Evolutionary conservation across 2,329 filamentous ascomycete species (phyloP).

Genomic region (Trematosphaeria pertusa): DNA sequence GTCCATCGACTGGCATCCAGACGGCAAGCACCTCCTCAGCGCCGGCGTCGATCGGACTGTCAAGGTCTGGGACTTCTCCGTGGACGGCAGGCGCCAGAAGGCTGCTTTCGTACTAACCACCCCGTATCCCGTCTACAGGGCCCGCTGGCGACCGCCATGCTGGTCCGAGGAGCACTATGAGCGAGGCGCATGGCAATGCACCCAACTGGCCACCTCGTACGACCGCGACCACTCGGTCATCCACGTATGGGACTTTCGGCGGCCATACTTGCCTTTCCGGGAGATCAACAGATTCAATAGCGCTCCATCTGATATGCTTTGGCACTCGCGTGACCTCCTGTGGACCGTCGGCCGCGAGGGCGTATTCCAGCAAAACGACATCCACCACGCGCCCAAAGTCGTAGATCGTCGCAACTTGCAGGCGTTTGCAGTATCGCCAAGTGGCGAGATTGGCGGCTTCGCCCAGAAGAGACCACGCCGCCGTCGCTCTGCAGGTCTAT

Average conservation of each 20-base stretch:
- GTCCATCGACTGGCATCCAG: conserved; percentile 71
- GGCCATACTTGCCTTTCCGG: conserved; percentile 67
- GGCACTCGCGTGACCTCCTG: conserved; percentile 68
- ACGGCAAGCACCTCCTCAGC: conserved; percentile 69
- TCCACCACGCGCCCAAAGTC: conserved; percentile 65
- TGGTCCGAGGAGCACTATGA: conserved; percentile 61
- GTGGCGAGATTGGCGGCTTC: conserved; percentile 63
- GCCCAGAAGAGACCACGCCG: conserved; percentile 58
- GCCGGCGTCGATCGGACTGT: conserved; percentile 68
- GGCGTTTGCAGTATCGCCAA: conserved; percentile 64
- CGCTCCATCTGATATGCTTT: conserved; percentile 66
- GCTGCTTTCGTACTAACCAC: conserved; percentile 64
- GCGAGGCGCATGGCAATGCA: conserved; percentile 64
- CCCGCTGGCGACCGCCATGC: conserved; percentile 67
- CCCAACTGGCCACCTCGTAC: conserved; percentile 68
- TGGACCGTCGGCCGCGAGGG: conserved; percentile 70
- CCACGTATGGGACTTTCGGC: conserved; percentile 70
- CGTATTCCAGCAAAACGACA: conserved; percentile 67
- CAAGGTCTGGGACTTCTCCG: conserved; percentile 69
- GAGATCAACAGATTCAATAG: conserved; percentile 64
- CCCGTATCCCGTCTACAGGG: conserved; percentile 67
- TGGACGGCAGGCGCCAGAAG: conserved; percentile 64
- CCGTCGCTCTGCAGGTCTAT: conserved; percentile 49
- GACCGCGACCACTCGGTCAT: conserved; percentile 66
- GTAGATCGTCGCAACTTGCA: conserved; percentile 64